Conservation (phyloP, 345 rosid genomes). For the Sonneratia alba region DNA sequence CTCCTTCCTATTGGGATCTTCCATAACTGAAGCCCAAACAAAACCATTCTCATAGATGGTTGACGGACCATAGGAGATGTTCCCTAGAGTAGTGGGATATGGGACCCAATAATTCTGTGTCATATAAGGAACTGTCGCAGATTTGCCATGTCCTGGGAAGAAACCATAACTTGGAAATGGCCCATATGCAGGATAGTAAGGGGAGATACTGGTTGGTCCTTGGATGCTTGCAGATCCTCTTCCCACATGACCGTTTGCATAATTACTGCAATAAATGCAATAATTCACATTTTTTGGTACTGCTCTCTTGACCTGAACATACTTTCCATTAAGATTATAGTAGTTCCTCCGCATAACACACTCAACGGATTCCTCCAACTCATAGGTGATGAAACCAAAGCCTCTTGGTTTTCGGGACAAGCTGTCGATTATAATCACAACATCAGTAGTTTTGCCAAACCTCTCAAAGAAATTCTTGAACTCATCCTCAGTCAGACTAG, state of each 20-base stretch:
- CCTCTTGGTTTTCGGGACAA: slow-evolving; percentile 11
- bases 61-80: background rate
- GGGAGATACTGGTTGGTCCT: background rate
- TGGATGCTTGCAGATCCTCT: background rate
- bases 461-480: slow-evolving; percentile 8
- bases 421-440: slow-evolving; percentile 5
- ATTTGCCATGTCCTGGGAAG: background rate
- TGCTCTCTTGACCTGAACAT: slow-evolving; percentile 18
- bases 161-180: background rate
- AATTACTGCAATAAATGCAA: background rate
- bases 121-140: background rate
- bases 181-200: background rate
- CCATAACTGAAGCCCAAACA: background rate
- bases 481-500: slow-evolving; percentile 10
- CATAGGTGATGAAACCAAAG: slow-evolving; percentile 20
- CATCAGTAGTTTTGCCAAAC: slow-evolving; percentile 15
- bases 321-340: slow-evolving; percentile 5
- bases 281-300: slow-evolving; percentile 5
- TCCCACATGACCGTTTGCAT: slow-evolving; percentile 1
- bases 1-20: background rate
- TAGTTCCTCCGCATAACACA: slow-evolving; percentile 6
- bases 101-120: background rate
- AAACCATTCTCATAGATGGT: background rate
- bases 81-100: background rate
- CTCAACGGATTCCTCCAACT: slow-evolving; percentile 9